Conservation (phyloP, 78 protist species). For the Isochrysis galbana region DNA sequence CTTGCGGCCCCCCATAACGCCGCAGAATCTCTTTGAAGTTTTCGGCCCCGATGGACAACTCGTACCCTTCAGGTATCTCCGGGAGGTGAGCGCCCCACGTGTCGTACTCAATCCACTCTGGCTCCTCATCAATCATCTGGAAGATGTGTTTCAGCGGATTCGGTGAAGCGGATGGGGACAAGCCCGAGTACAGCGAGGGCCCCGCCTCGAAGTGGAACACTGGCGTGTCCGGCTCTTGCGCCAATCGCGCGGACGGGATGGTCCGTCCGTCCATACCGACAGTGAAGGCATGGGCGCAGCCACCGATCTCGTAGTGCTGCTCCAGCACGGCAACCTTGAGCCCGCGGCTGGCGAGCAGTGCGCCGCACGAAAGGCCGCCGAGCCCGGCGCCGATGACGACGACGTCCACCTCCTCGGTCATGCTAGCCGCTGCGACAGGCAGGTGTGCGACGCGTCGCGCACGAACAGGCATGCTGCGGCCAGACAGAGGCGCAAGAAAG, state of each 20-base stretch:
- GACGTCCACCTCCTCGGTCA: neutral
- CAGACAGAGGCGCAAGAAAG: too few species aligned
- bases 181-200: neutral
- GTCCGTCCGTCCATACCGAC: neutral
- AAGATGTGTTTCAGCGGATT: conserved; percentile 21
- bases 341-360: neutral
- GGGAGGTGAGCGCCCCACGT: conserved; percentile 9
- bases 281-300: neutral
- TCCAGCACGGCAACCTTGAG: neutral
- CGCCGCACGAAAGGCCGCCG: neutral
- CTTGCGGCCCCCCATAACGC: neutral
- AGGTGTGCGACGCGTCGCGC: neutral
- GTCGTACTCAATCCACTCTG: conserved; percentile 18
- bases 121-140: conserved; percentile 31
- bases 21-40: neutral
- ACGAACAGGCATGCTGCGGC: too few species aligned
- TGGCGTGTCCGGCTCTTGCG: neutral
- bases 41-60: conserved; percentile 1
- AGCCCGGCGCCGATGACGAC: neutral
- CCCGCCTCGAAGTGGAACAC: conserved; percentile 23
- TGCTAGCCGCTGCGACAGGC: neutral
- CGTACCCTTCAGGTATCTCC: neutral
- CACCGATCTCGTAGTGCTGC: conserved; percentile 16
- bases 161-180: neutral
- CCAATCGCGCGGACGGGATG: neutral